A percentile compares a stretch with the other conserved stretches of the same genome.
phyloP scores from a whole-genome alignment of 345 rosid species.

The Nasturtium officinale region DNA sequence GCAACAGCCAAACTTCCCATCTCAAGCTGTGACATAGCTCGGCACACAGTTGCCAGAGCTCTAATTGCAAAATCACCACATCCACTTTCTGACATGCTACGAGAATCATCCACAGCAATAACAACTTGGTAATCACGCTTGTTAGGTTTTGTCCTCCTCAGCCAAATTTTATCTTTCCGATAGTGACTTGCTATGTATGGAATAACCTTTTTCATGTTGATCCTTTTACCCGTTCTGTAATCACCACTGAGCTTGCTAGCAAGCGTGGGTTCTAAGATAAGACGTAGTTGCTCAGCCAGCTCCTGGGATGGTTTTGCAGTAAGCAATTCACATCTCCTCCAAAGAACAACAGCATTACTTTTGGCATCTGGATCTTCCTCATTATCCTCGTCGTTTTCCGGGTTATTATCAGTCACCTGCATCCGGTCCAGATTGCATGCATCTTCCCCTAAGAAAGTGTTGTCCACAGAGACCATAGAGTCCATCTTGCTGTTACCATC shows the following conservation, averaged over 20 bases:
- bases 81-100: slow-evolving; percentile 86
- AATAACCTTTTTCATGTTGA: slow-evolving; percentile 97
- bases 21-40: slow-evolving; percentile 91
- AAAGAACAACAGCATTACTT: slow-evolving; percentile 55
- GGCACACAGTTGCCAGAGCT: slow-evolving; percentile 90
- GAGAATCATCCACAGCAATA: slow-evolving; percentile 92
- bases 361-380: slow-evolving; percentile 54
- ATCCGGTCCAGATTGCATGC: slow-evolving; percentile 49
- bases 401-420: slow-evolving; percentile 49
- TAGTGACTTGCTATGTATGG: slow-evolving; percentile 96
- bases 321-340: slow-evolving; percentile 82
- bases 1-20: slow-evolving; percentile 92
- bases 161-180: slow-evolving; percentile 93
- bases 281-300: slow-evolving; percentile 92
- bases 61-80: slow-evolving; percentile 90
- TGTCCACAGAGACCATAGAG: slow-evolving; percentile 61
- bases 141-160: slow-evolving; percentile 91
- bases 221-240: slow-evolving; percentile 91
- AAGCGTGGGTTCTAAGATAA: slow-evolving; percentile 86
- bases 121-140: slow-evolving; percentile 95
- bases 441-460: slow-evolving; percentile 50
- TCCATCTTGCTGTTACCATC: slow-evolving; percentile 48
- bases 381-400: slow-evolving; percentile 46
- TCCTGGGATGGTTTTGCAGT: slow-evolving; percentile 85
- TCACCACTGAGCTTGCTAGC: slow-evolving; percentile 98